A percentile compares a stretch with the other conserved stretches of the same genome.
Evolutionary conservation across 192 early-diverging fungal genomes (phyloP).

Genomic region (Coemansia sp.): DNA sequence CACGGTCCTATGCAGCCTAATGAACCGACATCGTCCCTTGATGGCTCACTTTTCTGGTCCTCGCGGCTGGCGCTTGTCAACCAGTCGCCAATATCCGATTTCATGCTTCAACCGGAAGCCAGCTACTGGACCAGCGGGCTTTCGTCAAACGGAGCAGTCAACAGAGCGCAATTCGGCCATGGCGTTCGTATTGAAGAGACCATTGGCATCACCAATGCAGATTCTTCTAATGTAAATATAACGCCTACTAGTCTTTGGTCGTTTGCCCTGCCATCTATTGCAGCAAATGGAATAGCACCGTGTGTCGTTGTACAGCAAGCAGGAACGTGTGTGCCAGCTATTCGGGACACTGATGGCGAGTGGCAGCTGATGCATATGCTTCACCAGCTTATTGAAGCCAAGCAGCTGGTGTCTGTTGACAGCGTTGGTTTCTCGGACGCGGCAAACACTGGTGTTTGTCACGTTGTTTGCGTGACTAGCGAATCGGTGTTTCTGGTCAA

Average conservation of each 20-base stretch:
- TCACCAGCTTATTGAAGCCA: neutral
- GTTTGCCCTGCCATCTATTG: conserved; percentile 3
- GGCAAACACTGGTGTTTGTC: neutral
- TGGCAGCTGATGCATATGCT: conserved; percentile 20
- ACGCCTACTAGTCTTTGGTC: conserved; percentile 20
- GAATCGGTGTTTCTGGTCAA: neutral
- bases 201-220: neutral
- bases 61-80: conserved; percentile 15
- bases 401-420: conserved; percentile 15
- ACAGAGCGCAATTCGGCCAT: conserved; percentile 30
- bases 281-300: neutral
- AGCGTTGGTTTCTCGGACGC: neutral
- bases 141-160: conserved; percentile 10
- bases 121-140: conserved; percentile 25
- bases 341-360: conserved; percentile 11
- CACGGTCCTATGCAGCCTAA: neutral
- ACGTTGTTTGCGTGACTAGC: conserved; percentile 20
- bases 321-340: neutral
- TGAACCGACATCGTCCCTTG: neutral
- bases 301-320: conserved; percentile 22
- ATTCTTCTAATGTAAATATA: neutral
- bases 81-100: conserved; percentile 33
- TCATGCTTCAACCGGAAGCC: conserved; percentile 6
- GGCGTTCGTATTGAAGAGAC: neutral
- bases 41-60: conserved; percentile 1